A percentile compares a stretch with the other conserved stretches of the same genome.
These are phyloP conservation scores for Naganishia cerealis DNA, from an alignment of 1,284 basidiomycete genomes.

Conservation along the genomic window DNA sequence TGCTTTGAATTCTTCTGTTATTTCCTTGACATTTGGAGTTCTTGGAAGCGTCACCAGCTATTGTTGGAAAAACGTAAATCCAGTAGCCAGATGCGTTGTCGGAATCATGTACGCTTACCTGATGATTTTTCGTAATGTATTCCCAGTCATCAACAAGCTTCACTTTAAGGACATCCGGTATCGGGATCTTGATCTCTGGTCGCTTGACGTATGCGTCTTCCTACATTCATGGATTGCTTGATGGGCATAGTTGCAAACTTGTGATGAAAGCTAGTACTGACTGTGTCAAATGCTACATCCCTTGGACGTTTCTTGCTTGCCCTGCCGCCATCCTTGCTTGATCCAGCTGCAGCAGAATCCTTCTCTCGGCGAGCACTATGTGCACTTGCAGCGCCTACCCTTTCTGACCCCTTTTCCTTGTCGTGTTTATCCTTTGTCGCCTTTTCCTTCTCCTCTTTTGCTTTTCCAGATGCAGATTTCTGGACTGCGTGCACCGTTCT, in stretches of 20 bases:
- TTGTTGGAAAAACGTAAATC: neutral
- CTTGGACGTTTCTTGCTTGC: conserved; percentile 36
- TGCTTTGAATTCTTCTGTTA: conserved; percentile 76
- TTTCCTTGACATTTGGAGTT: conserved; percentile 72
- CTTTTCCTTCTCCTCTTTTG: conserved; percentile 53
- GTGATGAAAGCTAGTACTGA: conserved; percentile 35
- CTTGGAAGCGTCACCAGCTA: conserved; percentile 85
- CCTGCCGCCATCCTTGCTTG: conserved; percentile 45
- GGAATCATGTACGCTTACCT: conserved; percentile 59
- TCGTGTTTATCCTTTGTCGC: conserved; percentile 44
- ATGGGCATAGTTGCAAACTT: neutral
- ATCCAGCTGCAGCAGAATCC: conserved; percentile 44
- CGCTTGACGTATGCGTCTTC: conserved; percentile 64
- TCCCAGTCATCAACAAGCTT: conserved; percentile 98
- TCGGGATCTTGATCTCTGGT: conserved; percentile 84
- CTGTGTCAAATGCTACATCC: conserved; percentile 44
- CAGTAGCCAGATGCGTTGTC: neutral
- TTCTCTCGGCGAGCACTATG: conserved; percentile 19
- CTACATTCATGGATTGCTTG: conserved; percentile 36
- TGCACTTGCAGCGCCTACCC: conserved; percentile 6
- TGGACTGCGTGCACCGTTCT: conserved; percentile 34
- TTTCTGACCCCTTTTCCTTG: conserved; percentile 36
- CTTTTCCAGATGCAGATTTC: neutral
- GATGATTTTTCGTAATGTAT: conserved; percentile 88
- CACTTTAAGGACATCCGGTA: conserved; percentile 85